These are phyloP conservation scores for Coccomyxa subellipsoidea DNA, from an alignment of 163 green algal genomes.

Conservation along the genomic window DNA sequence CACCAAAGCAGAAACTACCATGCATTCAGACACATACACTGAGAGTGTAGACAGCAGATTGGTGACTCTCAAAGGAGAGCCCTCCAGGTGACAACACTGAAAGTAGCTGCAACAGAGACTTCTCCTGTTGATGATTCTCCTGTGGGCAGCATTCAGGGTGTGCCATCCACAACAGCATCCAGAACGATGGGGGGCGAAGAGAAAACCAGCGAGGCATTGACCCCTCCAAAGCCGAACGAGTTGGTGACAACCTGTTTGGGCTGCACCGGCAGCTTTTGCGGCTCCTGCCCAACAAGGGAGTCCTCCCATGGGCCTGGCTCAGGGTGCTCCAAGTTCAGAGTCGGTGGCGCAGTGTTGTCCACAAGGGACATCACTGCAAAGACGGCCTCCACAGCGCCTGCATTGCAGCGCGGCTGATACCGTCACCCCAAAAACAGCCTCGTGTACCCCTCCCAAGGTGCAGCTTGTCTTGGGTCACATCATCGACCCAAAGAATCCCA, in stretches of 20 bases:
- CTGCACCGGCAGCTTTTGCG: conserved; percentile 5
- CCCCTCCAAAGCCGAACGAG: conserved; percentile 95
- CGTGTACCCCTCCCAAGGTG: no score
- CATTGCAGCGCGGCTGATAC: background rate
- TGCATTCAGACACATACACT: no score
- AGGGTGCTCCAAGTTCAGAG: conserved; percentile 68
- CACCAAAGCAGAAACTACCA: no score
- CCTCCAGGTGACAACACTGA: background rate
- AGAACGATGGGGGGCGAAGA: conserved; percentile 23
- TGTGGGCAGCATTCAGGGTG: background rate
- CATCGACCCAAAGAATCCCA: background rate
- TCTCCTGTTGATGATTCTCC: background rate
- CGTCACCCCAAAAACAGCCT: background rate
- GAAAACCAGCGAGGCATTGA: conserved; percentile 83
- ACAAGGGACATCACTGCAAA: conserved; percentile 78
- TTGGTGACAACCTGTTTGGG: conserved; percentile 73
- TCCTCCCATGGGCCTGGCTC: conserved; percentile 39
- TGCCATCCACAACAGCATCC: conserved; percentile 5
- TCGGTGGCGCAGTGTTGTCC: conserved; percentile 63
- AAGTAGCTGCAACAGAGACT: background rate
- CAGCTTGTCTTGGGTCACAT: background rate
- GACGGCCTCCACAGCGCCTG: conserved; percentile 41
- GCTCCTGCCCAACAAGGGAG: conserved; percentile 3
- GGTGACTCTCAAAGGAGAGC: no score
- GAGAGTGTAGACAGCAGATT: no score